Percentiles rank a stretch among this genome's conserved stretches.
phyloP scores from a whole-genome alignment of 768 basidiomycete species.

The Dictyophora rubrovolvata region DNA sequence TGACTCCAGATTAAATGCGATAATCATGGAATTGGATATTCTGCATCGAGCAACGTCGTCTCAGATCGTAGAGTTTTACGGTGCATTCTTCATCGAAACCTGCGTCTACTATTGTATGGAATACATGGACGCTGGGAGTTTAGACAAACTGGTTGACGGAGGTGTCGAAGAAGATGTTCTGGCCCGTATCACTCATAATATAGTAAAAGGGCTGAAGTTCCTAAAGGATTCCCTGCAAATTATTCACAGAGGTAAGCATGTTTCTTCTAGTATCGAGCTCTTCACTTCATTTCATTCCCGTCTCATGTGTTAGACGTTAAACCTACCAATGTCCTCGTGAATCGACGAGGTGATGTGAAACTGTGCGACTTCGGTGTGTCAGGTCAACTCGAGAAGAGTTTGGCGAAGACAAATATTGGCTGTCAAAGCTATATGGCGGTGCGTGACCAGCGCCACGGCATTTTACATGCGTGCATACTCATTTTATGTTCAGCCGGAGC shows the following conservation, averaged over 20 bases:
- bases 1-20: slow-evolving; percentile 84
- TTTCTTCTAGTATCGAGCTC: neutral
- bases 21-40: slow-evolving; percentile 98
- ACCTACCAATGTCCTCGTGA: slow-evolving; percentile 89
- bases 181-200: slow-evolving; percentile 65
- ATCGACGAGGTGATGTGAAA: slow-evolving; percentile 80
- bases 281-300: slow-evolving; percentile 4
- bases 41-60: slow-evolving; percentile 87
- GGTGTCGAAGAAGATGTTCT: slow-evolving; percentile 72
- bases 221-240: slow-evolving; percentile 91
- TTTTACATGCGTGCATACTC: neutral
- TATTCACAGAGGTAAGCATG: slow-evolving; percentile 51
- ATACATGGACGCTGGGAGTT: slow-evolving; percentile 96
- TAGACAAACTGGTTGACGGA: slow-evolving; percentile 63
- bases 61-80: slow-evolving; percentile 96
- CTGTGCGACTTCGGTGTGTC: slow-evolving; percentile 99
- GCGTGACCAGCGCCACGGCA: slow-evolving; percentile 22
- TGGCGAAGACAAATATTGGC: slow-evolving; percentile 97
- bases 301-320: slow-evolving; percentile 57
- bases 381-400: slow-evolving; percentile 89
- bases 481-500: slow-evolving; percentile 58
- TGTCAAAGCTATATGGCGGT: slow-evolving; percentile 99
- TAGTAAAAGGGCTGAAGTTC: slow-evolving; percentile 88
- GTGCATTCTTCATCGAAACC: slow-evolving; percentile 98
- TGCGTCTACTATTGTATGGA: slow-evolving; percentile 99